Base-by-base conservation (phyloP, 2,329 filamentous ascomycete species). In the Colletotrichum sp. region DNA sequence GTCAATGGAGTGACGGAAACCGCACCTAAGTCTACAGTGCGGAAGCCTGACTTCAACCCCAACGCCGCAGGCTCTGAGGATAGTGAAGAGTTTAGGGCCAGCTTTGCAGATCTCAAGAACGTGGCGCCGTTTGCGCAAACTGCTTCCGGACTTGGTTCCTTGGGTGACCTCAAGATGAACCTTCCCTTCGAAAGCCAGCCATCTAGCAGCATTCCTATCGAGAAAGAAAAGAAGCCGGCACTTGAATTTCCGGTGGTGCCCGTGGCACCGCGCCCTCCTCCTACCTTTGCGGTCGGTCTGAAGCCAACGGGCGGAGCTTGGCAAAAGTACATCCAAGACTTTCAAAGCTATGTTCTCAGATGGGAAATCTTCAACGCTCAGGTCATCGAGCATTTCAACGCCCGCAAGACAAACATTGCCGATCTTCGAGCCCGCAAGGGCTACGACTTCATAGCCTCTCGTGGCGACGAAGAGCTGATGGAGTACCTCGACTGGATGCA, bases 401-500 rank as follows among this genome's bases (percentile, higher is more conserved):
- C 88, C 2, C 87, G 92, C 18, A 89, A 90, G 74, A 82, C 82
- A 3, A 81, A 87, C 43, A 84, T 88, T 38, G 81, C 82, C 24
- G 79, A 80, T 32, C 83, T 83, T 28, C 83, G 86, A 74, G 78
- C 82, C 56, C 80, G 84, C 24, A 87, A 88, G 68, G 88, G 87
- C 13, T 84, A 85, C 55, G 80, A 79, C 2, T 91, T 90, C 82
- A 80, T 91, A 21, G 84, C 84, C 34, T 79, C 83, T 10, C 81
- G 82, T 2, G 82, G 87, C 28, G 84, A 89, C 52, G 77, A 78
- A 2, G 91, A 90, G 0, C 86, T 92, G 28, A 81, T 86, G 18
- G 88, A 90, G 71, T 95, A 95, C 81, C 82, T 91, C 73, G 85
- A 84, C 48, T 91, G 90, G 81, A 83, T 93, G 71, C 89, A 90